Percentiles rank a stretch among this genome's conserved stretches.
Evolutionary conservation across 345 rosid genomes (phyloP).

Genomic region (Rhodamnia argentea): DNA sequence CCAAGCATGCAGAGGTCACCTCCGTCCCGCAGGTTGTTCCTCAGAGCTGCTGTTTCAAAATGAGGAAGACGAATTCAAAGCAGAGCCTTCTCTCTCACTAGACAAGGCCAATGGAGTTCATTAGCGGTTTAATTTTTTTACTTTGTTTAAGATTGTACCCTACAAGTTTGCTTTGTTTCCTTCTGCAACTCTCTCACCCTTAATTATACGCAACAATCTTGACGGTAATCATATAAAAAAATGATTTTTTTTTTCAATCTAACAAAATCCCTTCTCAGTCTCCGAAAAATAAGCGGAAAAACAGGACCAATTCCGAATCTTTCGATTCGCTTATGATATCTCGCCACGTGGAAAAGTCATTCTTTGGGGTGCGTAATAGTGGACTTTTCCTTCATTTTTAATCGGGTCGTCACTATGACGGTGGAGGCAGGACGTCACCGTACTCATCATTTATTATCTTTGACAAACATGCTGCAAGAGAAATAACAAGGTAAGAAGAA

Average conservation of each 20-base stretch:
- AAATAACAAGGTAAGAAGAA: neutral
- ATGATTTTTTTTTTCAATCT: too few relatives aligned
- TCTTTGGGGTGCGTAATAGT: neutral
- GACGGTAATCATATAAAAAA: too few relatives aligned
- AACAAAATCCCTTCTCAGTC: too few relatives aligned
- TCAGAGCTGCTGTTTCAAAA: neutral
- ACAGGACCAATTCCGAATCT: neutral
- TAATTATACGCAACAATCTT: too few relatives aligned
- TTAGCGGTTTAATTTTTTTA: neutral
- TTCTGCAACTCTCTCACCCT: neutral
- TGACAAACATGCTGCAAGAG: neutral
- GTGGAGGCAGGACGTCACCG: neutral
- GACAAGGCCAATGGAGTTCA: neutral
- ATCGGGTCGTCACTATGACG: neutral
- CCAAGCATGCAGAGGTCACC: neutral
- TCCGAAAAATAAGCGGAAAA: neutral
- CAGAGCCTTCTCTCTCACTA: neutral
- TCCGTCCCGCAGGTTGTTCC: neutral
- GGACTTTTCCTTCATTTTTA: neutral
- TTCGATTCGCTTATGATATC: neutral
- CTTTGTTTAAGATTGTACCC: neutral
- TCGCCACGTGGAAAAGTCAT: neutral
- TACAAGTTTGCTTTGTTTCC: neutral
- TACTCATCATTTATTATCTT: neutral
- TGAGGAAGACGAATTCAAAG: neutral